Conservation (phyloP, 176 grass and related monocot species). For the Aegilops tauschii region DNA sequence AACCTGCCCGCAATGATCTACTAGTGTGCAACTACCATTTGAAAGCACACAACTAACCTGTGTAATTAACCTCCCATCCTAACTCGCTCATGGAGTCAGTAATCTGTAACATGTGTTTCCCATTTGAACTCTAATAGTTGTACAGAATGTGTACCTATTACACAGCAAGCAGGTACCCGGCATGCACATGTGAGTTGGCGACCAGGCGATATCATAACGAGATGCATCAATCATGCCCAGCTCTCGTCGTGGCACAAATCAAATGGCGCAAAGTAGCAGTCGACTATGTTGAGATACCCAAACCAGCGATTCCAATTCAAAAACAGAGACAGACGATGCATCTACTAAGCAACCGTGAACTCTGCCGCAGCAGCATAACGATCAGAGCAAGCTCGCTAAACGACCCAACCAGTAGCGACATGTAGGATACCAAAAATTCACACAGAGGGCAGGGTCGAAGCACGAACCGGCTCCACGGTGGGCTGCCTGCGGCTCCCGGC, state of each 20-base stretch:
- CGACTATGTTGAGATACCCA: not conserved
- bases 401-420: not conserved
- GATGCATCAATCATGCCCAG: not conserved
- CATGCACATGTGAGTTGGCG: not conserved
- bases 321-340: not conserved
- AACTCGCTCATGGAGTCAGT: not conserved
- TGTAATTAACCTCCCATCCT: not conserved
- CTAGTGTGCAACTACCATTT: not conserved
- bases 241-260: not conserved
- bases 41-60: not conserved
- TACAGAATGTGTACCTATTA: not conserved
- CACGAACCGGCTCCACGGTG: conserved; percentile 56
- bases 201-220: not conserved
- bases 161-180: not conserved
- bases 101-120: not conserved
- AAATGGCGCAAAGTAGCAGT: not conserved
- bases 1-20: not conserved
- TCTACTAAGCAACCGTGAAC: not conserved
- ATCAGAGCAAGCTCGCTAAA: not conserved
- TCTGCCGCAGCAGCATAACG: not conserved
- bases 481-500: conserved; percentile 69
- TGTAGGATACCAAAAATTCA: not conserved
- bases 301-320: not conserved
- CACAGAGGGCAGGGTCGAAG: not conserved
- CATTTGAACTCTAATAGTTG: not conserved